These are phyloP conservation scores for Lagerstroemia speciosa DNA, from an alignment of 345 rosid genomes.

Conservation along the genomic window DNA sequence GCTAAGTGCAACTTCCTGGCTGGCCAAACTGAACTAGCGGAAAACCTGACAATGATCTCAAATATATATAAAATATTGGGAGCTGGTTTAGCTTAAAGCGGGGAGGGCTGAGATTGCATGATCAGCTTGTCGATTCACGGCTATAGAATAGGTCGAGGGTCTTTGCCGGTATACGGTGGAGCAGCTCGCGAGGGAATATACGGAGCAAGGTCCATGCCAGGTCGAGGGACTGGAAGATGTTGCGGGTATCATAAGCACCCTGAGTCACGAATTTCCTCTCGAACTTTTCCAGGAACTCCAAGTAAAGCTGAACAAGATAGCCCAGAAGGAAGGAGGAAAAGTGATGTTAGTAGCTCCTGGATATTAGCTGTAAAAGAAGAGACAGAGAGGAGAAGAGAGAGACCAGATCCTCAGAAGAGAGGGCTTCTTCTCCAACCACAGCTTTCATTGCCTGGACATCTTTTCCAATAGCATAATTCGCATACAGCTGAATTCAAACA, in stretches of 20 bases:
- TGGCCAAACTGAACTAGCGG: not conserved
- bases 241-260: conserved; percentile 92
- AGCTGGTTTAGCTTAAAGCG: not conserved
- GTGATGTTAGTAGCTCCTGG: not conserved
- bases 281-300: conserved; percentile 89
- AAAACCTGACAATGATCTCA: not conserved
- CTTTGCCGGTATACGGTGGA: conserved; percentile 95
- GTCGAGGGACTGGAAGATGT: conserved; percentile 91
- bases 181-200: conserved; percentile 97
- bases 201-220: conserved; percentile 95
- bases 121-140: conserved; percentile 52
- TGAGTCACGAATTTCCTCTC: conserved; percentile 87
- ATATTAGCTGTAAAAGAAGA: not conserved
- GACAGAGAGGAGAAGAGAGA: not conserved
- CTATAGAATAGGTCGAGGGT: conserved; percentile 75
- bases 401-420: conserved; percentile 95
- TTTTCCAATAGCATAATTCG: conserved; percentile 92
- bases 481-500: conserved; percentile 57
- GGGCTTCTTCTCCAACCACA: conserved; percentile 99
- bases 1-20: not conserved
- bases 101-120: not conserved
- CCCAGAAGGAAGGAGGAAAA: not conserved
- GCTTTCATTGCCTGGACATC: conserved; percentile 99
- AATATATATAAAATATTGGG: not conserved
- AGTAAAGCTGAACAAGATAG: conserved; percentile 49